Base-by-base conservation (phyloP, 1,139 yeast species). In the Magnusiomyces paraingens region DNA sequence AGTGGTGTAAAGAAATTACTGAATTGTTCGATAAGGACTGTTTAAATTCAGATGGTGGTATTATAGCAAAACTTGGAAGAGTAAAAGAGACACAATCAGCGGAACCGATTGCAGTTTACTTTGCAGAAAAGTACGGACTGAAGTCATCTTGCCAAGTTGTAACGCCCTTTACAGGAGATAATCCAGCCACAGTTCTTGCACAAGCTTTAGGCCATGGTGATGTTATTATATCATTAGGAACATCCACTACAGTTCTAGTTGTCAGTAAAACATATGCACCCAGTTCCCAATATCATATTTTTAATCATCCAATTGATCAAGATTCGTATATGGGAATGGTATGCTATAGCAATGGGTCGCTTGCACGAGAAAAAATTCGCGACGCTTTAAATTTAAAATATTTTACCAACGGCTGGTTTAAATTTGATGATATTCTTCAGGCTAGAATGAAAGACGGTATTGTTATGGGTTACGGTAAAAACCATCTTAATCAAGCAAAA, bases 261-360 rank as follows among this genome's bases (percentile, higher is more conserved):
- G 83, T 89, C 43, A 90, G 97, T 3, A 84, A 87, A 57, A 78
- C 82, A 56, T 90, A 84, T 66, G 77, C 76, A 29, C 91, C 97
- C 1, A 84, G 93, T 1, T 81, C 90, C 2, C 86, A 84, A 62
- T 90, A 89, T 67, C 97, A 90, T 65, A 69, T 89, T 61, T 90
- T 90, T 71, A 80, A 82, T 57, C 97, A 90, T 66, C 97, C 97
- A 5, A 84, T 95, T 0, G 78, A 86, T 61, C 80, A 82, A 0
- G 77, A 76, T 39, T 26, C 20, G 11, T 91, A 83, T 68, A 90
- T 90, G 97, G 96, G 95, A 38, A 90, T 90, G 97, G 81, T 90
- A 55, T 90, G 97, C 67, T 90, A 90, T 67, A 86, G 95, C 66
- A 90, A 90, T 67, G 97, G 97, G 0, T 80, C 96, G 0, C 73